Evolutionary conservation across 108 stramenopile genomes (phyloP).

Genomic region (Cyclotella baltica): DNA sequence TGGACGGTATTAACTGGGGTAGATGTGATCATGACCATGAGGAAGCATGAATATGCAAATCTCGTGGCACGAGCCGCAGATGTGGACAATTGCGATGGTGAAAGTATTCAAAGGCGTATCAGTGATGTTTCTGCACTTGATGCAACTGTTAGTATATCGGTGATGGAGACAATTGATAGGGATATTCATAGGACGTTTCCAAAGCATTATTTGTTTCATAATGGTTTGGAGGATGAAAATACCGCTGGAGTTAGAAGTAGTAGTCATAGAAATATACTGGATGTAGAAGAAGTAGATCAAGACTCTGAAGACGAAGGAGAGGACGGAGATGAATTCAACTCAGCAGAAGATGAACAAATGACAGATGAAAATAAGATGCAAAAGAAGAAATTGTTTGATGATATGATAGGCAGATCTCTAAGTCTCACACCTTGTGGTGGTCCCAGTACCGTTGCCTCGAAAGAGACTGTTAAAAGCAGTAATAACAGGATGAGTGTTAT

Average conservation of each 20-base stretch:
- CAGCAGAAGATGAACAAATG: too few relatives aligned
- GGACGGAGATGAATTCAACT: neutral
- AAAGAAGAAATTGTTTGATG: slow-evolving; percentile 40
- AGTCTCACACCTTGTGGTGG: neutral
- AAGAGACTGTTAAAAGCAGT: neutral
- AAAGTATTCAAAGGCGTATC: neutral
- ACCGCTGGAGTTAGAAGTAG: slow-evolving; percentile 7
- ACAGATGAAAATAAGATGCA: slow-evolving; percentile 9
- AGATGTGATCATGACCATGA: slow-evolving; percentile 29
- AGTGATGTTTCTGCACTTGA: neutral
- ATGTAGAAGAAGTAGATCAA: slow-evolving; percentile 17
- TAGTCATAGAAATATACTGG: neutral
- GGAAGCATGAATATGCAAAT: slow-evolving; percentile 24
- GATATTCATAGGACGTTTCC: slow-evolving; percentile 94
- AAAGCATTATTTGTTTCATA: slow-evolving; percentile 81
- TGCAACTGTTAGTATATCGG: neutral
- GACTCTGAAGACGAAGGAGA: neutral
- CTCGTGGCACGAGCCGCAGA: slow-evolving; percentile 20
- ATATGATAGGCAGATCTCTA: slow-evolving; percentile 19
- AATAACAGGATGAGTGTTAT: neutral
- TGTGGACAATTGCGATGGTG: neutral
- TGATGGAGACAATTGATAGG: slow-evolving; percentile 81
- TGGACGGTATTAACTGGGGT: slow-evolving; percentile 46
- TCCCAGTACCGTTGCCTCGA: neutral
- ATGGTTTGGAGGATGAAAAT: slow-evolving; percentile 44